Evolutionary conservation across 371 early-diverging fungal species (phyloP), one percentile per base, ranked within the genome.

Genomic region (Apophysomyces ossiformis): DNA sequence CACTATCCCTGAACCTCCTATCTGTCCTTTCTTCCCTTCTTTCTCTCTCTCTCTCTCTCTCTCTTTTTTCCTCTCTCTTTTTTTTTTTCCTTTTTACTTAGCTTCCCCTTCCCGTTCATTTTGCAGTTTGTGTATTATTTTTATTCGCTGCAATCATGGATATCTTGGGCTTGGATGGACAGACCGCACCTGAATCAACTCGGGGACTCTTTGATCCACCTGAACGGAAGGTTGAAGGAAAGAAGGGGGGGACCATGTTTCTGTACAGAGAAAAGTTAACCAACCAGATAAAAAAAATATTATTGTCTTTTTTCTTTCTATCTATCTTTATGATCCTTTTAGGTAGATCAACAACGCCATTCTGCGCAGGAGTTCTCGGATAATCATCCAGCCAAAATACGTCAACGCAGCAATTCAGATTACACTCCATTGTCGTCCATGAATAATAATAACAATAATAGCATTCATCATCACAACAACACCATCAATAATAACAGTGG

Each of bases 141-240:
- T 57, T 58, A 58, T 63, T 67, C 57, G 39, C 56, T 26, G 11
- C 45, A 54, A 65, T 47, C 38, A 70, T 70, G 74, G 71, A 68
- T 58, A 65, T 65, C 57, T 59, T 74, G 57, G 81, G 74, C 68
- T 50, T 82, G 44, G 73, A 82, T 58, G 78, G 77, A 16, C 83
- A 83, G 61, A 83, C 83, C 12, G 83, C 83, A 18, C 83, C 83
- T 35, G 83, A 83, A 69, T 83, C 83, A 16, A 83, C 83, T 21
- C 75, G 78, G 60, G 83, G 83, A 11, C 57, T 83, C 9, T 83
- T 83, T 69, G 83, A 77, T 69, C 60, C 72, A 36, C 77, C 77
- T 57, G 76, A 76, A 50, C 68, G 68, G 56, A 68, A 65, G 63
- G 61, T 65, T 65, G 61, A 16, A 43, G 9, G 18, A 44, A 45